phyloP scores from a whole-genome alignment of 2,329 filamentous ascomycete species.

The Zelopaecilomyces penicillatus region DNA sequence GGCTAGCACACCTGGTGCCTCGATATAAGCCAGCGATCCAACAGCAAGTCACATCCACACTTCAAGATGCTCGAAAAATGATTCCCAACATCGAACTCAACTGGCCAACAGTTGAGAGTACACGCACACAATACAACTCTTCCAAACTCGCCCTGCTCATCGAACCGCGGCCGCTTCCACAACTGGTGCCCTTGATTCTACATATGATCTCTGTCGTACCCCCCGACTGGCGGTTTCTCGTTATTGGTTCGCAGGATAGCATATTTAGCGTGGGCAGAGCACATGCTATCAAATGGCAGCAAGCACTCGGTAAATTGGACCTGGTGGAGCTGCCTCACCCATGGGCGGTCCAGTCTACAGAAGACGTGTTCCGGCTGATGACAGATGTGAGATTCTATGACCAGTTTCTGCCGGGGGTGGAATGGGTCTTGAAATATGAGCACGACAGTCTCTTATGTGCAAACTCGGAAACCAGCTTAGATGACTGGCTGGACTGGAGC shows the following conservation, averaged over 20 bases:
- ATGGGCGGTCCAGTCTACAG: slow-evolving; percentile 38
- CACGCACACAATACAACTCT: slow-evolving; percentile 32
- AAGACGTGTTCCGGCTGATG: slow-evolving; percentile 39
- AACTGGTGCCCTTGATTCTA: slow-evolving; percentile 43
- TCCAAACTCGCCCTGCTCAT: slow-evolving; percentile 49
- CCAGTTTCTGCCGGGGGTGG: slow-evolving; percentile 39
- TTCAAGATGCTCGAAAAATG: slow-evolving; percentile 32
- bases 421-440: slow-evolving; percentile 48
- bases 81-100: slow-evolving; percentile 32
- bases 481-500: slow-evolving; percentile 46
- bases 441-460: slow-evolving; percentile 48
- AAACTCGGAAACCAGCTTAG: slow-evolving; percentile 41
- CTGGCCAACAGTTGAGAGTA: slow-evolving; percentile 25
- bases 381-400: slow-evolving; percentile 46
- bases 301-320: slow-evolving; percentile 43
- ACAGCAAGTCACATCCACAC: slow-evolving; percentile 25
- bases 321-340: slow-evolving; percentile 39
- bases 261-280: slow-evolving; percentile 36
- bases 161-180: slow-evolving; percentile 40
- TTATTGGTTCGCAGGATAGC: slow-evolving; percentile 45
- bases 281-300: slow-evolving; percentile 39
- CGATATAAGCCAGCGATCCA: slow-evolving; percentile 35
- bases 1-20: slow-evolving; percentile 26
- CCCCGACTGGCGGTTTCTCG: slow-evolving; percentile 48
- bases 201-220: slow-evolving; percentile 50